Base-by-base conservation (phyloP, 257 asterid species). In the Penstemon barbatus region DNA sequence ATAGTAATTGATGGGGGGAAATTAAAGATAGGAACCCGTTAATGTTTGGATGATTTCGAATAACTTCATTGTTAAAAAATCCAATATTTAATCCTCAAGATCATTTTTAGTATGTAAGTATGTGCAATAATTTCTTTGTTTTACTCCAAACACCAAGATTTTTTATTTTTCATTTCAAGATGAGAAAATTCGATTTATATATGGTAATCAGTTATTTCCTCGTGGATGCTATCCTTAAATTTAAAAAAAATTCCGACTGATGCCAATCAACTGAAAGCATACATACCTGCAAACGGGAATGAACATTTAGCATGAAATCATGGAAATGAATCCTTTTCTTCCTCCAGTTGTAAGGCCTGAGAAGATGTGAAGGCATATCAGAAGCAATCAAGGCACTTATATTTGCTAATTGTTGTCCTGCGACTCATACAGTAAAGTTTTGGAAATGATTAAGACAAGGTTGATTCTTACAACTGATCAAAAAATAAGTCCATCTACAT, bases 261-360 rank as follows among this genome's bases (percentile, higher is more conserved):
- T 38, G 56, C 18, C 37, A 53, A 37, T 37, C 18, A 52, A 63
- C 19, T 42, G 18, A 66, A 65, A 62, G 48, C 33, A 72, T 60
- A 45, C 72, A 57, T 86, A 90, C 98, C 63, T 90, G 98, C 79
- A 92, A 75, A 56, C 86, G 86, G 89, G 97, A 86, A 79, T 92
- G 98, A 65, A 92, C 92, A 72, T 81, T 82, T 74, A 92, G 85
- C 98, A 92, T 92, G 70, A 92, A 92, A 84, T 90, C 95, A 46
- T 90, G 98, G 82, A 92, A 90, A 83, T 92, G 98, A 74, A 90
- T 88, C 82, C 98, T 83, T 83, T 85, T 90, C 80, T 90, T 92
- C 83, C 98, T 88, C 97, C 98, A 92, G 72, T 76, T 81, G 74
- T 39, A 52, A 71, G 98, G 95, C 75, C 98, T 92, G 89, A 13